Evolutionary conservation across 2,329 filamentous ascomycete species (phyloP).

Genomic region (Cladobotryum mycophilum): DNA sequence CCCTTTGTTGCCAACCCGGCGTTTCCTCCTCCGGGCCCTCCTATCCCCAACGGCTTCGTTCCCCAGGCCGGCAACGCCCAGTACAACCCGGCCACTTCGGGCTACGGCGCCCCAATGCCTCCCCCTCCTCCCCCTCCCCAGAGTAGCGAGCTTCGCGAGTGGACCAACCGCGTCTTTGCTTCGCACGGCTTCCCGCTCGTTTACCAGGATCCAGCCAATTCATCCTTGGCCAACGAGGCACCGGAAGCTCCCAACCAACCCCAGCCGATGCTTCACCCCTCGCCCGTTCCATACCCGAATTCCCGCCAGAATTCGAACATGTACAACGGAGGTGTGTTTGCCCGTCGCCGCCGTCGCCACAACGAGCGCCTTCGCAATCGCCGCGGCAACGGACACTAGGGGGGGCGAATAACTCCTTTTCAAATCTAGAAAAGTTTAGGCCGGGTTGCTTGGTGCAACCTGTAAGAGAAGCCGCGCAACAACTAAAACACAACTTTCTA

Average conservation of each 20-base stretch:
- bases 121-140: too few relatives aligned
- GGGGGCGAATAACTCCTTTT: neutral
- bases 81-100: neutral
- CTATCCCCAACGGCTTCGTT: neutral
- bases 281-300: neutral
- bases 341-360: neutral
- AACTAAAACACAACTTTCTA: too few relatives aligned
- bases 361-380: neutral
- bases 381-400: neutral
- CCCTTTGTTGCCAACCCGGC: neutral
- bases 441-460: too few relatives aligned
- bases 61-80: neutral
- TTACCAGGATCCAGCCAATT: too few relatives aligned
- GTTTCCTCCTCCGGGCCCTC: neutral
- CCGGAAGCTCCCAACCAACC: too few relatives aligned
- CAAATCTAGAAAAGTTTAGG: too few relatives aligned
- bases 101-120: too few relatives aligned
- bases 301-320: neutral
- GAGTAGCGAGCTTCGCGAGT: neutral
- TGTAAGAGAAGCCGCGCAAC: too few relatives aligned
- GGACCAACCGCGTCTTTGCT: neutral
- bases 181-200: neutral
- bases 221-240: too few relatives aligned
- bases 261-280: neutral
- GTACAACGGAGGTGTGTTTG: neutral